A percentile compares a stretch with the other conserved stretches of the same genome.
phyloP scores from a whole-genome alignment of 257 asterid species.

The Penstemon eatonii region DNA sequence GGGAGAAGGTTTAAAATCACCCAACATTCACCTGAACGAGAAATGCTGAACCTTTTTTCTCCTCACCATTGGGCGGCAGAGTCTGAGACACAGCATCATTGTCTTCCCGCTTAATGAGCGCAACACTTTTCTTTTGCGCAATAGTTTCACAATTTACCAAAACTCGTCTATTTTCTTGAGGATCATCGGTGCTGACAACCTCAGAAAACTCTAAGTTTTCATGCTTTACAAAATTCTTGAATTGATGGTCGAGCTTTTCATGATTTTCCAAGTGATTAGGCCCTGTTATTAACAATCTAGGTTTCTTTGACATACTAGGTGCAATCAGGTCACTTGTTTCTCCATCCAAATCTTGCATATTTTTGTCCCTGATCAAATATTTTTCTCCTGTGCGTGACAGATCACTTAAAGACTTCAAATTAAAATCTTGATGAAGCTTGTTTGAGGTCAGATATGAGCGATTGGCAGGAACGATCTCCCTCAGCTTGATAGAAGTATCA shows the following conservation, averaged over 20 bases:
- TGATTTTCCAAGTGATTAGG: constrained; percentile 40
- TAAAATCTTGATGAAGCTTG: constrained; percentile 39
- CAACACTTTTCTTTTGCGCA: constrained; percentile 30
- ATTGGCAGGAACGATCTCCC: constrained; percentile 82
- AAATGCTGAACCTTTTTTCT: constrained; percentile 72
- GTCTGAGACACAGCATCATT: constrained; percentile 32
- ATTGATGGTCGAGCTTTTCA: constrained; percentile 28
- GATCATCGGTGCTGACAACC: constrained; percentile 33
- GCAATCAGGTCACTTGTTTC: constrained; percentile 40
- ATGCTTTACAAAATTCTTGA: constrained; percentile 35
- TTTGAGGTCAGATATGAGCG: constrained; percentile 58
- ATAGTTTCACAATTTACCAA: constrained; percentile 34
- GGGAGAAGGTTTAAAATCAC: neutral
- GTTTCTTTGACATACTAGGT: constrained; percentile 57
- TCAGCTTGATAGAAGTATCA: constrained; percentile 32
- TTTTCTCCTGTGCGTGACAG: constrained; percentile 34
- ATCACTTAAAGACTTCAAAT: constrained; percentile 41
- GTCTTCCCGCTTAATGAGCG: constrained; percentile 28
- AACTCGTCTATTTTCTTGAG: constrained; percentile 35
- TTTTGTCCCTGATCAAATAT: constrained; percentile 31
- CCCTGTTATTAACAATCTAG: constrained; percentile 50
- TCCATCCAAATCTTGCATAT: constrained; percentile 34
- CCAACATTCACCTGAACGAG: constrained; percentile 61
- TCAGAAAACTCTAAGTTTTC: constrained; percentile 31
- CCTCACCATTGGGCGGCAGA: constrained; percentile 45